These are phyloP conservation scores for Mucor saturninus DNA, from an alignment of 371 early-diverging fungal species.

Conservation along the genomic window DNA sequence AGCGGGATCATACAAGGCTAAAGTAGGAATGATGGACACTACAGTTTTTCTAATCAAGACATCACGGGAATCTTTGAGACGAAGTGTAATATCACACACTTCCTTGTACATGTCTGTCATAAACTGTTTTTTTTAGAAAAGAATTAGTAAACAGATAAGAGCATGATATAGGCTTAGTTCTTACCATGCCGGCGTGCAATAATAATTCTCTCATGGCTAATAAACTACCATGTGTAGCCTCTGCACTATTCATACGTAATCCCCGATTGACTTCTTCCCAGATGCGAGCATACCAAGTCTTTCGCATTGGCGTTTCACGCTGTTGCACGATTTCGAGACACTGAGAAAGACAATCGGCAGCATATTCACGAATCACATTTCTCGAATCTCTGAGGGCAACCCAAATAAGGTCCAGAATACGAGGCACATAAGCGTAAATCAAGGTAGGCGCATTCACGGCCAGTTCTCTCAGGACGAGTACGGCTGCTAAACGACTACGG, in stretches of 20 bases:
- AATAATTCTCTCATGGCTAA: conserved; percentile 84
- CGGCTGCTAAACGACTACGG: conserved; percentile 84
- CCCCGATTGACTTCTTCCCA: conserved; percentile 87
- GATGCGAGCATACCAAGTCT: conserved; percentile 79
- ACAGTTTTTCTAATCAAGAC: conserved; percentile 83
- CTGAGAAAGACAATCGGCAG: conserved; percentile 85
- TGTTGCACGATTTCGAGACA: conserved; percentile 84
- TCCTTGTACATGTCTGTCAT: conserved; percentile 84
- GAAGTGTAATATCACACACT: conserved; percentile 78
- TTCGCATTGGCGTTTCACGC: conserved; percentile 75
- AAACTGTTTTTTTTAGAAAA: conserved; percentile 55
- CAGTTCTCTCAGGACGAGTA: conserved; percentile 84
- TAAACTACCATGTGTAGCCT: conserved; percentile 90
- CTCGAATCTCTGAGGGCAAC: conserved; percentile 85
- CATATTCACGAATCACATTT: conserved; percentile 83
- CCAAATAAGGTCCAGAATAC: conserved; percentile 90
- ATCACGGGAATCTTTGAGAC: conserved; percentile 85
- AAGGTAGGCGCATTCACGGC: conserved; percentile 85
- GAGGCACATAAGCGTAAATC: conserved; percentile 83
- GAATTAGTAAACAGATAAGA: background rate
- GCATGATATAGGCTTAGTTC: too few relatives aligned
- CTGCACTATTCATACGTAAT: conserved; percentile 71
- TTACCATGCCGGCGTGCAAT: conserved; percentile 82
- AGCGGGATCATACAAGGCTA: conserved; percentile 84
- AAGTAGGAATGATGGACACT: conserved; percentile 79